These are phyloP conservation scores for Rhizopogon roseolus DNA, from an alignment of 768 basidiomycete species.

Conservation along the genomic window DNA sequence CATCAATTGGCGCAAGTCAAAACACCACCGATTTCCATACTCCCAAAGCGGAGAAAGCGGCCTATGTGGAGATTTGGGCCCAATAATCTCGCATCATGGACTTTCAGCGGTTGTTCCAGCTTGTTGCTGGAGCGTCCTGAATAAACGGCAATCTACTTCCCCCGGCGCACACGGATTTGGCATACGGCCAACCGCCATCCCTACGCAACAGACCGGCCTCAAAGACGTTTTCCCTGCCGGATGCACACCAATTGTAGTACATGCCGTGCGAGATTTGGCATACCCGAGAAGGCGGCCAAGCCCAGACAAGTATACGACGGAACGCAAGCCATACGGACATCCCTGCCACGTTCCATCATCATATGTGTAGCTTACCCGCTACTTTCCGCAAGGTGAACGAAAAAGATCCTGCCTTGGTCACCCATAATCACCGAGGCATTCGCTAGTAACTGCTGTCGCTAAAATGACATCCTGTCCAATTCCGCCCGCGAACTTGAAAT, in stretches of 20 bases:
- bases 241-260: neutral
- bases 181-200: neutral
- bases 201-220: neutral
- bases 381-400: neutral
- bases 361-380: neutral
- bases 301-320: neutral
- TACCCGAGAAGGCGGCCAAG: neutral
- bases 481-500: neutral
- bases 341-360: neutral
- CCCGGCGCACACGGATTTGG: neutral
- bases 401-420: neutral
- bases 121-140: neutral
- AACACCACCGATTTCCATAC: neutral
- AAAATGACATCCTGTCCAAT: slow-evolving; percentile 2
- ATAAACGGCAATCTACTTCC: neutral
- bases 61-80: neutral
- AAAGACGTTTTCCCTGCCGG: neutral
- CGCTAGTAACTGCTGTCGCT: neutral
- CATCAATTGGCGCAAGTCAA: neutral
- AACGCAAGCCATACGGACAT: neutral
- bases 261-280: neutral
- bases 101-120: neutral
- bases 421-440: slow-evolving; percentile 1
- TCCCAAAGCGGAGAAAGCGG: neutral
- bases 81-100: neutral